Evolutionary conservation across 108 stramenopile species (phyloP).

Genomic region (Skeletonema costatum): DNA sequence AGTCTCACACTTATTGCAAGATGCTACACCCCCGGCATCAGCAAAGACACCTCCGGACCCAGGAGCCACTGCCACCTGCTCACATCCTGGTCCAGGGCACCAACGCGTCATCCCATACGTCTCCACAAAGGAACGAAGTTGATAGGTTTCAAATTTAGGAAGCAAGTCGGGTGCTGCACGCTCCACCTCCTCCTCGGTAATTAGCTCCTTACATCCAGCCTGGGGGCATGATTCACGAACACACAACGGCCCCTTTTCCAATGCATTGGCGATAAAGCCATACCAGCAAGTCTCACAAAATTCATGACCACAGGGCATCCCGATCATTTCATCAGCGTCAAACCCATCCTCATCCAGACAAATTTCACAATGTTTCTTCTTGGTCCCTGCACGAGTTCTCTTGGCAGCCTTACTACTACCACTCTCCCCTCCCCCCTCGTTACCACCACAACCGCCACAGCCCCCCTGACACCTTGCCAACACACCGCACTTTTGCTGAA

Average conservation of each 20-base stretch:
- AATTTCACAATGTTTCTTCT: slow-evolving; percentile 33
- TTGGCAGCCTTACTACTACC: slow-evolving; percentile 27
- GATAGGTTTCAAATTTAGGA: slow-evolving; percentile 75
- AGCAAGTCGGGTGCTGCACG: slow-evolving; percentile 61
- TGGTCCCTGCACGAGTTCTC: slow-evolving; percentile 21
- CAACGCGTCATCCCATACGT: slow-evolving; percentile 92
- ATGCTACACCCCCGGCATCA: slow-evolving; percentile 67
- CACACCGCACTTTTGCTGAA: slow-evolving; percentile 78
- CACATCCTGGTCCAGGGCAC: slow-evolving; percentile 97
- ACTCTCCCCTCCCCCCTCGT: slow-evolving; percentile 9
- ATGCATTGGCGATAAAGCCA: slow-evolving; percentile 83
- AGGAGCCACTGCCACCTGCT: slow-evolving; percentile 83
- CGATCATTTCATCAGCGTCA: slow-evolving; percentile 57
- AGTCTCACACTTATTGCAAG: slow-evolving; percentile 72
- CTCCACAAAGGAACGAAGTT: slow-evolving; percentile 93
- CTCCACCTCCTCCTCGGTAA: slow-evolving; percentile 83
- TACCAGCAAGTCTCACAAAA: slow-evolving; percentile 96
- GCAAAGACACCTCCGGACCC: slow-evolving; percentile 56
- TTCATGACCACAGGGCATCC: slow-evolving; percentile 94
- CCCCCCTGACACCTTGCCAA: slow-evolving; percentile 34
- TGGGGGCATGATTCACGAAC: slow-evolving; percentile 90
- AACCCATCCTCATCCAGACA: slow-evolving; percentile 87
- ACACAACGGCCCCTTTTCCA: slow-evolving; percentile 83
- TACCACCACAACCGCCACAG: neutral
- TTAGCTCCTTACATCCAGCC: slow-evolving; percentile 82